Evolutionary conservation across 2,329 filamentous ascomycete species (phyloP).

Genomic region (Penicillium sp.): DNA sequence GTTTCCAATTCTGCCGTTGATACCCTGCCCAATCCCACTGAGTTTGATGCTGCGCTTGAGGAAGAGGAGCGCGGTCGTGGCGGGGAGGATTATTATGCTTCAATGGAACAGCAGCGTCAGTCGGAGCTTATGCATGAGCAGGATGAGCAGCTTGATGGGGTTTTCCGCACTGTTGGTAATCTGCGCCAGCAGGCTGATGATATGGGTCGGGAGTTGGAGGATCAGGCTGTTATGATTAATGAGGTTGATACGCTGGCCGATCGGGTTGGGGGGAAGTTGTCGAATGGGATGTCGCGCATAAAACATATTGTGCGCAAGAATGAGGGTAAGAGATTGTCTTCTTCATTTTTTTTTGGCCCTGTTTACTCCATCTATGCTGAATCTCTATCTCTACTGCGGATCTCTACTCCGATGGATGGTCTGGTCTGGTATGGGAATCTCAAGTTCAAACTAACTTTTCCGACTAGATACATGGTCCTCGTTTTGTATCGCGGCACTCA

Average conservation of each 20-base stretch:
- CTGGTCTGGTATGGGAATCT: slow-evolving; percentile 16
- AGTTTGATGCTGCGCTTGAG: slow-evolving; percentile 42
- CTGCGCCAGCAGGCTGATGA: slow-evolving; percentile 81
- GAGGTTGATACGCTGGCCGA: slow-evolving; percentile 77
- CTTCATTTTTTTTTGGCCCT: neutral
- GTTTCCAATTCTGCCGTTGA: slow-evolving; percentile 35
- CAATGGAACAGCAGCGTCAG: slow-evolving; percentile 87
- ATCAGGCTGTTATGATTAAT: slow-evolving; percentile 82
- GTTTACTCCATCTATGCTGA: slow-evolving; percentile 1
- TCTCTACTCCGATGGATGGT: slow-evolving; percentile 3
- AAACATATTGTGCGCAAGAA: slow-evolving; percentile 76
- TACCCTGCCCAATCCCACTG: slow-evolving; percentile 53
- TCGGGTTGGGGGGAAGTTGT: slow-evolving; percentile 73
- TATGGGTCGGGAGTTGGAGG: slow-evolving; percentile 93
- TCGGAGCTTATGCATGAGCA: slow-evolving; percentile 87
- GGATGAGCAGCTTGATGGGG: slow-evolving; percentile 82
- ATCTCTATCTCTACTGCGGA: neutral
- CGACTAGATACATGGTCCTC: slow-evolving; percentile 60
- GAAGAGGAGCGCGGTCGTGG: slow-evolving; percentile 34
- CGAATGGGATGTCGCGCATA: slow-evolving; percentile 79
- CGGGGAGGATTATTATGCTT: slow-evolving; percentile 59
- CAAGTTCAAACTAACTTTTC: slow-evolving; percentile 19
- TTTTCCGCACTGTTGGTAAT: slow-evolving; percentile 87
- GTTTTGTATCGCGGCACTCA: slow-evolving; percentile 82
- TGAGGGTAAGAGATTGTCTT: slow-evolving; percentile 59